These are phyloP conservation scores for Entomortierella beljakovae DNA, from an alignment of 192 early-diverging fungal genomes.

Conservation along the genomic window DNA sequence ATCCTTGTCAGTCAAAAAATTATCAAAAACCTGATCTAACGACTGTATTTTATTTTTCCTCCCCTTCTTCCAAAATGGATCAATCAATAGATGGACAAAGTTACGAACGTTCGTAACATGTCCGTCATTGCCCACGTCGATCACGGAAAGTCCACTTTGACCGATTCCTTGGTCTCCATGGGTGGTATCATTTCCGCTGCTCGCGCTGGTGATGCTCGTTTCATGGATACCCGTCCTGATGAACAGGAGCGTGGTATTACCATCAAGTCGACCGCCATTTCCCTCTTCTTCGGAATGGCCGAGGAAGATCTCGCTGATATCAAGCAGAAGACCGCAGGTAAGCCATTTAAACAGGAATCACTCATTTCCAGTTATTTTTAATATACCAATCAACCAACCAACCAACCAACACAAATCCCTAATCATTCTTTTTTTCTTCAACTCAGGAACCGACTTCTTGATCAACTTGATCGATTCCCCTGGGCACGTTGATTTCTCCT, in stretches of 20 bases:
- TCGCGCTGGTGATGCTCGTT: constrained; percentile 96
- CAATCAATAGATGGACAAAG: constrained; percentile 76
- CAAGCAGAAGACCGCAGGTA: constrained; percentile 88
- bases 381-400: no score
- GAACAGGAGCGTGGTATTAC: constrained; percentile 99
- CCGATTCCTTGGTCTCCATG: constrained; percentile 96
- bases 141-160: constrained; percentile 97
- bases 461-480: constrained; percentile 99
- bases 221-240: constrained; percentile 96
- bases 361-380: background rate
- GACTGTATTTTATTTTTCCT: no score
- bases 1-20: no score
- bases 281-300: constrained; percentile 96
- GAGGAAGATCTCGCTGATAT: constrained; percentile 87
- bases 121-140: constrained; percentile 99
- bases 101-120: constrained; percentile 98
- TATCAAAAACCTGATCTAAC: no score
- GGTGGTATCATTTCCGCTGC: constrained; percentile 98
- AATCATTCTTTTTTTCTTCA: background rate
- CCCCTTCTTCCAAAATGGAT: no score
- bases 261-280: constrained; percentile 99
- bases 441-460: constrained; percentile 86
- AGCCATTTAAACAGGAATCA: background rate
- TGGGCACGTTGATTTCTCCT: constrained; percentile 99
- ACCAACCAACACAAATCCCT: background rate